Evolutionary conservation across 1,139 yeast genomes (phyloP).

Genomic region (Lodderomyces orthopsilosis): DNA sequence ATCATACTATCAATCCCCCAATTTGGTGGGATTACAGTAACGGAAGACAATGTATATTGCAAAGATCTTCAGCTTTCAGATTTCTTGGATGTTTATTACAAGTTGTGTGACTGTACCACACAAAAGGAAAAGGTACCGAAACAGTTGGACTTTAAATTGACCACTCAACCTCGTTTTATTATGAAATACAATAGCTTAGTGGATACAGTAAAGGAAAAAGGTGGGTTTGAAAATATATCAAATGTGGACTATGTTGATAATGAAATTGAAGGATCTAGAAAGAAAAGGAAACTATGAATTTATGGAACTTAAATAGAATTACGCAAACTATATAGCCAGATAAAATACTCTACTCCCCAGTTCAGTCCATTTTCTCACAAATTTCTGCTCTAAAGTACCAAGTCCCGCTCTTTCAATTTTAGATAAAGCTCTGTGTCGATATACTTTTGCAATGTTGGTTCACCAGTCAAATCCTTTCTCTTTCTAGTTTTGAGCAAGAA

Average conservation of each 20-base stretch:
- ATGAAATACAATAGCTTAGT: slow-evolving; percentile 28
- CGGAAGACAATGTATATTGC: slow-evolving; percentile 42
- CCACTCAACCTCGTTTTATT: slow-evolving; percentile 31
- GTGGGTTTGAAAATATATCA: slow-evolving; percentile 18
- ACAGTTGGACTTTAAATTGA: slow-evolving; percentile 24
- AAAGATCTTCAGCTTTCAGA: slow-evolving; percentile 30
- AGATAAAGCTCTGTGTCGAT: slow-evolving; percentile 60
- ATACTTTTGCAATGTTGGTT: slow-evolving; percentile 69
- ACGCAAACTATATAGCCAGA: background rate
- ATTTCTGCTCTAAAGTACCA: slow-evolving; percentile 11
- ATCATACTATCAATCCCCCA: slow-evolving; percentile 32
- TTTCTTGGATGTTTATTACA: slow-evolving; percentile 29
- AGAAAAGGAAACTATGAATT: slow-evolving; percentile 7
- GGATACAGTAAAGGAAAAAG: slow-evolving; percentile 21
- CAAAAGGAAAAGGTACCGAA: slow-evolving; percentile 18
- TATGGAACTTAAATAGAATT: slow-evolving; percentile 1
- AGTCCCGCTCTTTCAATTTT: slow-evolving; percentile 51
- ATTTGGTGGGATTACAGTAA: slow-evolving; percentile 27
- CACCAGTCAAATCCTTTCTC: slow-evolving; percentile 81
- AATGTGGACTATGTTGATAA: slow-evolving; percentile 7
- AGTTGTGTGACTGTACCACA: slow-evolving; percentile 22
- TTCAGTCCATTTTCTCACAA: background rate
- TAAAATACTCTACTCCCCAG: background rate
- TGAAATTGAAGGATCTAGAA: slow-evolving; percentile 6
- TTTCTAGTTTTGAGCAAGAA: slow-evolving; percentile 85